These are phyloP conservation scores for Pestalotiopsis sp. DNA, from an alignment of 2,329 filamentous ascomycete genomes.

Conservation along the genomic window DNA sequence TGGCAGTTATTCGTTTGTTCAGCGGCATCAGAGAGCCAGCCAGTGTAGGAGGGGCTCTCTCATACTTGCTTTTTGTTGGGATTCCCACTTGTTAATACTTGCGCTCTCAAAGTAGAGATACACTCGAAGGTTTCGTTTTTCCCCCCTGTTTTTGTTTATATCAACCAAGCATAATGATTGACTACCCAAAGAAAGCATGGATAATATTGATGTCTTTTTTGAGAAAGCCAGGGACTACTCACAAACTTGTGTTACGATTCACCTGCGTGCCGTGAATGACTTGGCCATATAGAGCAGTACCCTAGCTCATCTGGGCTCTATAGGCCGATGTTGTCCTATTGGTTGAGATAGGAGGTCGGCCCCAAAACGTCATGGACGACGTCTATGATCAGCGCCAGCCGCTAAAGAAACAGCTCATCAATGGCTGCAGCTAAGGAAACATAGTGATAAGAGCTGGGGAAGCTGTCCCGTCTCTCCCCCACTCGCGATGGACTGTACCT, in stretches of 20 bases:
- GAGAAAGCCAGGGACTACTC: too few species aligned
- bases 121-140: not conserved
- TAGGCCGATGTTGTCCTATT: not conserved
- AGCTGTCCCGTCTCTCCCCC: not conserved
- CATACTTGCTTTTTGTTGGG: not conserved
- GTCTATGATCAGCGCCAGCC: not conserved
- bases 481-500: not conserved
- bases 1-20: slow-evolving; percentile 4
- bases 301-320: not conserved
- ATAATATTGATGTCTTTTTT: not conserved
- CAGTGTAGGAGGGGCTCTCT: slow-evolving; percentile 5
- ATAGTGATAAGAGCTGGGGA: not conserved
- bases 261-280: too few species aligned
- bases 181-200: not conserved
- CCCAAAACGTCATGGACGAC: not conserved
- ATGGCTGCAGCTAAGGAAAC: not conserved
- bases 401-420: not conserved
- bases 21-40: slow-evolving; percentile 5
- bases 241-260: too few species aligned
- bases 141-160: not conserved
- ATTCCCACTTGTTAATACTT: slow-evolving; percentile 11
- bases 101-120: slow-evolving; percentile 8
- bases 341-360: not conserved
- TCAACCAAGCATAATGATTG: not conserved
- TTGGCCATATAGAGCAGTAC: not conserved